These are phyloP conservation scores for Artemisia tridentata DNA, from an alignment of 129 eudicot species.

Conservation along the genomic window DNA sequence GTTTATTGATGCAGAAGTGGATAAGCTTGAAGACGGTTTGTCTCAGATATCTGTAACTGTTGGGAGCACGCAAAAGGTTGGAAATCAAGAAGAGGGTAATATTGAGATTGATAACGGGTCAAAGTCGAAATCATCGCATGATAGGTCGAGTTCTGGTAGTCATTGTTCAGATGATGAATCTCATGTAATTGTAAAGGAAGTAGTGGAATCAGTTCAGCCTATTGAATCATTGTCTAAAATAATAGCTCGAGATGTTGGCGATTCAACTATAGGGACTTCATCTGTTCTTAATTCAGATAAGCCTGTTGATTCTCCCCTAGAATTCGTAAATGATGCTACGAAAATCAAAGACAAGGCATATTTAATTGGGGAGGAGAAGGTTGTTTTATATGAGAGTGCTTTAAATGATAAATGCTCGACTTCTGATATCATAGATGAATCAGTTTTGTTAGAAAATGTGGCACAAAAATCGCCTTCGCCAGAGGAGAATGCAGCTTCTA, in stretches of 20 bases:
- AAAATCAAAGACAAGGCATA: slow-evolving; percentile 16
- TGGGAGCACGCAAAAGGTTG: slow-evolving; percentile 1
- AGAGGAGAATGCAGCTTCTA: background rate
- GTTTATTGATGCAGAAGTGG: slow-evolving; percentile 12
- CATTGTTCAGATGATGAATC: slow-evolving; percentile 38
- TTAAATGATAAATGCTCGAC: background rate
- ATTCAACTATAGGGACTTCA: background rate
- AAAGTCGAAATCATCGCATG: slow-evolving; percentile 6
- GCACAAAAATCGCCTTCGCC: background rate
- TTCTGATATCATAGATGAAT: background rate
- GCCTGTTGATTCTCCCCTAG: slow-evolving; percentile 23
- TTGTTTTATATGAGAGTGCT: background rate
- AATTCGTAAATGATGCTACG: slow-evolving; percentile 1
- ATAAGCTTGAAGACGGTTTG: slow-evolving; percentile 21
- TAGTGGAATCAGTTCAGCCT: slow-evolving; percentile 14
- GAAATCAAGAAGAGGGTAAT: slow-evolving; percentile 19
- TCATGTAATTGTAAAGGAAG: slow-evolving; percentile 27
- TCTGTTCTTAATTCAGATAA: slow-evolving; percentile 25
- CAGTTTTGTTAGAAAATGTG: background rate
- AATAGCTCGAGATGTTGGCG: background rate
- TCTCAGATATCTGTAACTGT: slow-evolving; percentile 1
- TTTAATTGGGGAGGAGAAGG: background rate
- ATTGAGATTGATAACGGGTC: slow-evolving; percentile 29
- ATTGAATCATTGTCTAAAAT: background rate
- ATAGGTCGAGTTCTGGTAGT: slow-evolving; percentile 18